These are phyloP conservation scores for Schizonepeta tenuifolia DNA, from an alignment of 257 asterid genomes.

Conservation along the genomic window DNA sequence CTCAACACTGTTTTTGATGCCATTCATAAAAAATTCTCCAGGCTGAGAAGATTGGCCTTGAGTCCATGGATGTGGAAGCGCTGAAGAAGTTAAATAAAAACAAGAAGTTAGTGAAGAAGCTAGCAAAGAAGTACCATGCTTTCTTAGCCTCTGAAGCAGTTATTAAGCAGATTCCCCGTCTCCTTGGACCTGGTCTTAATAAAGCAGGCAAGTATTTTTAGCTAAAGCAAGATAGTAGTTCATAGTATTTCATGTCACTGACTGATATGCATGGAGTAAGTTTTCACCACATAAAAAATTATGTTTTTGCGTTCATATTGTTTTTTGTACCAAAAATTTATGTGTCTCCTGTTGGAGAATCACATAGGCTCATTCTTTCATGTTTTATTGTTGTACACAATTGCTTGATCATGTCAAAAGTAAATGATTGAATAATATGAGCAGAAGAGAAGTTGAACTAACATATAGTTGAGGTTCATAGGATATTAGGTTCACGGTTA, in stretches of 20 bases:
- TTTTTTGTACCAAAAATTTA: too few species aligned
- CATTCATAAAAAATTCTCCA: constrained; percentile 20
- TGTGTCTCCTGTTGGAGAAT: too few species aligned
- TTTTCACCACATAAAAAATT: too few species aligned
- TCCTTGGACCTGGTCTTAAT: constrained; percentile 63
- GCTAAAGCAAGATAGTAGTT: too few species aligned
- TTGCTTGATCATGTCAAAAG: neutral
- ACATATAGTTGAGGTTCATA: neutral
- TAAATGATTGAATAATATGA: too few species aligned
- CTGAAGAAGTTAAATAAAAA: constrained; percentile 64
- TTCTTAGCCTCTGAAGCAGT: constrained; percentile 64
- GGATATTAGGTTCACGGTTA: too few species aligned
- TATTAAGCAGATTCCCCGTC: constrained; percentile 65
- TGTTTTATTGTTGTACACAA: neutral
- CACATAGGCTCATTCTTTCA: too few species aligned
- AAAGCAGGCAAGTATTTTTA: constrained; percentile 74
- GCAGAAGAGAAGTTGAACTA: too few species aligned
- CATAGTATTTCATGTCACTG: neutral
- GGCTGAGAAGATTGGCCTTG: constrained; percentile 62
- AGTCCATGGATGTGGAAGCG: constrained; percentile 68
- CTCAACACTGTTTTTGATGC: neutral
- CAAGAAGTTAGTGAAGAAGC: constrained; percentile 65
- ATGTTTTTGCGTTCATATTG: too few species aligned
- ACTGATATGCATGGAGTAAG: neutral
- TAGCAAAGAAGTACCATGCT: constrained; percentile 63